Evolutionary conservation across 108 stramenopile genomes (phyloP).

Genomic region (Skeletonema potamos): DNA sequence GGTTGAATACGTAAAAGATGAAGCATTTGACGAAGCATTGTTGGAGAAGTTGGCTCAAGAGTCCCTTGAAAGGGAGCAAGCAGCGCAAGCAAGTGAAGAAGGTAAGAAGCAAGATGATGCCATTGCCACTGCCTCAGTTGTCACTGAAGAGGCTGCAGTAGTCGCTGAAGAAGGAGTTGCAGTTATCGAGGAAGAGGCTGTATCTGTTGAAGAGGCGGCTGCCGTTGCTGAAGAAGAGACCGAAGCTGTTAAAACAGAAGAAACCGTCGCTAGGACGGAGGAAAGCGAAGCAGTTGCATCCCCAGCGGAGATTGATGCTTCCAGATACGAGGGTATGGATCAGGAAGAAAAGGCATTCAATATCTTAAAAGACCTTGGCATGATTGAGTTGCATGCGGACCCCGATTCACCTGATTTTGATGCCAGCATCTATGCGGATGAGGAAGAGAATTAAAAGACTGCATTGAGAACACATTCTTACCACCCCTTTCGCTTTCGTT

Average conservation of each 20-base stretch:
- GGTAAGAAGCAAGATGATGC: conserved; percentile 17
- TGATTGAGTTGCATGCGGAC: conserved; percentile 24
- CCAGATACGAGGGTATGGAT: conserved; percentile 46
- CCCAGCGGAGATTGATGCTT: conserved; percentile 22
- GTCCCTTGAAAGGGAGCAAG: conserved; percentile 62
- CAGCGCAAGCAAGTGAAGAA: conserved; percentile 13
- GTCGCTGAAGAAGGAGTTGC: conserved; percentile 12
- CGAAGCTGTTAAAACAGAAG: conserved; percentile 4
- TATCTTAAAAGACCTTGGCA: conserved; percentile 45
- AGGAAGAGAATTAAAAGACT: conserved; percentile 10
- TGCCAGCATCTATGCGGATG: conserved; percentile 16
- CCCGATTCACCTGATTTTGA: conserved; percentile 32
- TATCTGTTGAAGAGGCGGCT: background rate
- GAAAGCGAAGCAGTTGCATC: conserved; percentile 13
- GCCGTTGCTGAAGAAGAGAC: conserved; percentile 5
- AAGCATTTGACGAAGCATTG: conserved; percentile 71
- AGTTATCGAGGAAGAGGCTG: conserved; percentile 4
- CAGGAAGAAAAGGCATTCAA: conserved; percentile 62
- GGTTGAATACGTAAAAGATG: conserved; percentile 66
- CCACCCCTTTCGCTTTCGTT: background rate
- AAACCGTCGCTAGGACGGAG: background rate
- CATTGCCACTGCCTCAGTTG: background rate
- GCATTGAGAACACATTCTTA: background rate
- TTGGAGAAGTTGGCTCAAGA: conserved; percentile 83
- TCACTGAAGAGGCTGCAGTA: conserved; percentile 5